phyloP scores from a whole-genome alignment of 805 yeast genomes.

The Phaffomyces opuntiae region DNA sequence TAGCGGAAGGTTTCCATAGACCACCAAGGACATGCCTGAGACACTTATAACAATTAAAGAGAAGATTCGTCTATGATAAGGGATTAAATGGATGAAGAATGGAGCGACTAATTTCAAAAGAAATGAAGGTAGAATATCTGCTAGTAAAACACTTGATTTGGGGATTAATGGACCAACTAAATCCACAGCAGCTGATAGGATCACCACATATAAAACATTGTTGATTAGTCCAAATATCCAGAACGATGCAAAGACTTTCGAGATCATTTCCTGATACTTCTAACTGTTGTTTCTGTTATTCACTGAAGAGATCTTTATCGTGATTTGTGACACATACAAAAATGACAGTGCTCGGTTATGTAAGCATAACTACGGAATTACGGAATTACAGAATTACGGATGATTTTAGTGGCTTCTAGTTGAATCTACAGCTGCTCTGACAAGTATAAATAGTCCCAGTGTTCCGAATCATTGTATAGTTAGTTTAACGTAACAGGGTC shows the following conservation, averaged over 20 bases:
- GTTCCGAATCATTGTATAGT: background rate
- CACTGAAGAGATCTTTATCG: background rate
- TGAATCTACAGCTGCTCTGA: too few relatives aligned
- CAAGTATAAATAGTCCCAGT: too few relatives aligned
- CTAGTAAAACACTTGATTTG: conserved; percentile 76
- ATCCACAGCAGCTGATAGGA: conserved; percentile 87
- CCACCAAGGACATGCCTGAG: conserved; percentile 66
- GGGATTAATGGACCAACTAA: conserved; percentile 80
- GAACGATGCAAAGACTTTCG: conserved; percentile 43
- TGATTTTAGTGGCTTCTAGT: too few relatives aligned
- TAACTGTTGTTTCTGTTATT: too few relatives aligned
- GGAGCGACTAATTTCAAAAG: conserved; percentile 68
- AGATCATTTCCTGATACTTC: background rate
- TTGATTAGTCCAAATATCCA: conserved; percentile 83
- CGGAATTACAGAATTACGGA: too few relatives aligned
- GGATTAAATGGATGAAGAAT: conserved; percentile 61
- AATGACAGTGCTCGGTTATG: background rate
- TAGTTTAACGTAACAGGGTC: too few relatives aligned
- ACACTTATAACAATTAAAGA: conserved; percentile 51
- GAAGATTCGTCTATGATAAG: conserved; percentile 50
- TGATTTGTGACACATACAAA: background rate
- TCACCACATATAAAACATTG: conserved; percentile 86
- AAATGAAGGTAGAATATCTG: conserved; percentile 84
- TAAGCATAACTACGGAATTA: too few relatives aligned
- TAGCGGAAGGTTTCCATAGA: conserved; percentile 27